Percentiles rank a stretch among this genome's conserved stretches.
These are phyloP conservation scores for Uronychia setigera DNA, from an alignment of 73 alveolate species.

Conservation along the genomic window DNA sequence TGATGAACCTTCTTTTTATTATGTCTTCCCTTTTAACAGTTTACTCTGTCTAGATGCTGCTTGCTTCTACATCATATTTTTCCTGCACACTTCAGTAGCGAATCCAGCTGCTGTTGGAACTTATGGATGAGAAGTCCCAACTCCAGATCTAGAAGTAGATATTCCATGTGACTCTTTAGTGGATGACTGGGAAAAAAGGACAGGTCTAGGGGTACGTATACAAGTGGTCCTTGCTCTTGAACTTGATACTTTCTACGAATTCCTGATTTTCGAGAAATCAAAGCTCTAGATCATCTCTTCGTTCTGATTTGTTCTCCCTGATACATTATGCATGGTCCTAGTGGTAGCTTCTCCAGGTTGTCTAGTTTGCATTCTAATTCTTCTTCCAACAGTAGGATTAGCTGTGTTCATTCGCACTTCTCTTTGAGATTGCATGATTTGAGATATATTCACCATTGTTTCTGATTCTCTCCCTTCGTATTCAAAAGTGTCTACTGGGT, in stretches of 20 bases:
- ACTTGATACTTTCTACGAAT: background rate
- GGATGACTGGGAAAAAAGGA: no score
- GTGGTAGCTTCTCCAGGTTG: background rate
- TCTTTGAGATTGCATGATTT: background rate
- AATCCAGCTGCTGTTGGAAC: background rate
- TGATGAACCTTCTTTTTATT: background rate
- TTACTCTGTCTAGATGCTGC: background rate
- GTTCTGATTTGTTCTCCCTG: background rate
- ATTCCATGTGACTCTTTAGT: background rate
- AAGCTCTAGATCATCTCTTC: background rate
- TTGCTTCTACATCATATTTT: background rate
- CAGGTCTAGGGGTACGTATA: background rate
- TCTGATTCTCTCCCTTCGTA: background rate
- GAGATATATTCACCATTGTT: background rate
- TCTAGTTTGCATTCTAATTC: background rate
- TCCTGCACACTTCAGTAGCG: background rate
- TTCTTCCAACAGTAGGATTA: background rate
- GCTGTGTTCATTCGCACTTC: background rate
- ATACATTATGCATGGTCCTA: background rate
- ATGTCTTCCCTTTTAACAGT: background rate
- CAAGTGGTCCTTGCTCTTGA: background rate
- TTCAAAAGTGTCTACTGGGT: no score
- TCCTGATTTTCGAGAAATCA: background rate
- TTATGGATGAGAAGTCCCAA: background rate
- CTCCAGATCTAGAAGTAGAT: background rate